phyloP scores from a whole-genome alignment of 106 monocot genomes.

The Allium sativum region DNA sequence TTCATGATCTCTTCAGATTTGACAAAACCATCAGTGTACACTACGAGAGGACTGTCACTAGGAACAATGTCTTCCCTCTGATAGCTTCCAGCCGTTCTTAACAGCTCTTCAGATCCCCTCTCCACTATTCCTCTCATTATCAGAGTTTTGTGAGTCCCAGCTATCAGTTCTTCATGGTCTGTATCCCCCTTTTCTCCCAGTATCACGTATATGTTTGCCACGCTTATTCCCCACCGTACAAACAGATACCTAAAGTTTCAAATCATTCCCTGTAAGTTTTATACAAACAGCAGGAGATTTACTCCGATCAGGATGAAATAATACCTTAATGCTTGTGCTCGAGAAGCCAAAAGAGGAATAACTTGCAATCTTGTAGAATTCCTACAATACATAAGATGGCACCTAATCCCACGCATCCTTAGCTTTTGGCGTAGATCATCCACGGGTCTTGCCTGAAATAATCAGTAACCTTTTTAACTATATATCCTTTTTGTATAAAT shows the following conservation, averaged over 20 bases:
- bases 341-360: conserved; percentile 81
- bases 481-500: background rate
- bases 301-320: background rate
- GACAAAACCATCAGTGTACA: conserved; percentile 22
- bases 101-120: conserved; percentile 68
- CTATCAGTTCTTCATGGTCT: conserved; percentile 73
- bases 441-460: conserved; percentile 38
- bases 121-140: conserved; percentile 62
- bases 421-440: conserved; percentile 73
- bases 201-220: conserved; percentile 77
- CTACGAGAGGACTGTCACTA: conserved; percentile 35
- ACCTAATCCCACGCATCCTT: conserved; percentile 73
- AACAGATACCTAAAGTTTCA: conserved; percentile 43
- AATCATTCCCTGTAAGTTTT: background rate
- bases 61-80: conserved; percentile 84
- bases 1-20: conserved; percentile 59
- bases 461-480: background rate
- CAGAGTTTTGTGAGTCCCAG: conserved; percentile 89
- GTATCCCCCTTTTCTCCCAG: conserved; percentile 84
- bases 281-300: background rate
- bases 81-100: conserved; percentile 71
- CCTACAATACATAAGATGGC: conserved; percentile 93
- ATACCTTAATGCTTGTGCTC: conserved; percentile 89
- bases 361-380: conserved; percentile 78
- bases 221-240: conserved; percentile 79